Evolutionary conservation across 2,329 filamentous ascomycete genomes (phyloP), one percentile per base, ranked within the genome.

Genomic region (Elsinoe ampelina): DNA sequence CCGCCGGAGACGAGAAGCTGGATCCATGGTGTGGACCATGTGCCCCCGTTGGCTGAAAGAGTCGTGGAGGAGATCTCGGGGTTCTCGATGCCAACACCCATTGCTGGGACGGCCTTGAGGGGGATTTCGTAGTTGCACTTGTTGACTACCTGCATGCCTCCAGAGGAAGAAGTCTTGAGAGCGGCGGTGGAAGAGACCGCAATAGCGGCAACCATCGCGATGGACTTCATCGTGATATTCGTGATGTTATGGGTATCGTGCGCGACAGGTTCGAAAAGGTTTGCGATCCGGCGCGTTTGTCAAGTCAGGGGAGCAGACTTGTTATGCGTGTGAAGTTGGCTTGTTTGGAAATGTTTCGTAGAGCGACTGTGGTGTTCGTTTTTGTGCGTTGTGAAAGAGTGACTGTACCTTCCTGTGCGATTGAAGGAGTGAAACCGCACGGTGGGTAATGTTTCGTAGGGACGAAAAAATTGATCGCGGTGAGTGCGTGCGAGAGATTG

Each of bases 11-110:
- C 69, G 60, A 62, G 58, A 26, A 71, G 64, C 59, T 63, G 38
- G n/a, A 65, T 70, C 64, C 64, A 71, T n/a, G 61, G 17, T 60
- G 69, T 67, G 12, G 61, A 60, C 60, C 63, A 71, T 36, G 61
- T 61, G 61, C 54, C 59, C 58, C 58, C 32, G 61, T 58, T 57
- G 36, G 60, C 36, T 20, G 54, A 35, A 26, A 67, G 60, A n/a
- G 57, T 64, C 58, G 64, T 60, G 61, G 66, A 61, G 30, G 61
- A 34, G 55, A 63, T 51, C 7, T 62, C 57, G 1, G 19, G 41
- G 34, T 56, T 56, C 39, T 57, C 50, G 55, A 63, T 61, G 20
- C 66, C 66, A 52, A 62, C 64, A 17, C 62, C 62, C 26, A 59
- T 48, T 32, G 67, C 60, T n/a, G 67, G 67, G 20, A 65, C 61